Evolutionary conservation across 2,329 filamentous ascomycete genomes (phyloP).

Genomic region (Colletotrichum musae): DNA sequence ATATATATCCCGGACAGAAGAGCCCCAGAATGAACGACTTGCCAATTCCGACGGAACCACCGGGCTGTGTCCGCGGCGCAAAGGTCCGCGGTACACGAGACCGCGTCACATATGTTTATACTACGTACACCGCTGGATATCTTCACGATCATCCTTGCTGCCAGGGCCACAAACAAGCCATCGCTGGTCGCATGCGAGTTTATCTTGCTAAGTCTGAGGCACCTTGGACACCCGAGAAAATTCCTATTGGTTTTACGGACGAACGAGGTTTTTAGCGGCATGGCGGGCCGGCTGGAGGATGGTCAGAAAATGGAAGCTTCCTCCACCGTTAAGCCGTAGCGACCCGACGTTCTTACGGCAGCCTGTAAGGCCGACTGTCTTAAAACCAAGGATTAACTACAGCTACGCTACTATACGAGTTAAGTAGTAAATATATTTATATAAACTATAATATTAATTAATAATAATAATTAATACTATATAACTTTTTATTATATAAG

Average conservation of each 20-base stretch:
- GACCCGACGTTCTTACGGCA: slow-evolving; percentile 22
- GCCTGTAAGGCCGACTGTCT: no score
- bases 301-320: slow-evolving; percentile 19
- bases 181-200: neutral
- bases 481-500: no score
- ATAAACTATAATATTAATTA: no score
- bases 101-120: no score
- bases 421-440: no score
- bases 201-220: neutral
- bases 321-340: slow-evolving; percentile 19
- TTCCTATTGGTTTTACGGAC: slow-evolving; percentile 17
- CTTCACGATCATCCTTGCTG: neutral
- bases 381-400: no score
- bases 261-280: slow-evolving; percentile 21
- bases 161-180: slow-evolving; percentile 5
- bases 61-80: slow-evolving; percentile 2
- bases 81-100: neutral
- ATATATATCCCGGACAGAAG: slow-evolving; percentile 1
- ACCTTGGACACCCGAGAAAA: neutral
- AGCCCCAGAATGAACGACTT: neutral
- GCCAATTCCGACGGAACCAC: slow-evolving; percentile 35
- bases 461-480: no score
- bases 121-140: neutral
- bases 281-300: slow-evolving; percentile 30
- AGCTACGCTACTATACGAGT: no score